phyloP scores from a whole-genome alignment of 352 stramenopile genomes.

The Aphanomyces invadans region DNA sequence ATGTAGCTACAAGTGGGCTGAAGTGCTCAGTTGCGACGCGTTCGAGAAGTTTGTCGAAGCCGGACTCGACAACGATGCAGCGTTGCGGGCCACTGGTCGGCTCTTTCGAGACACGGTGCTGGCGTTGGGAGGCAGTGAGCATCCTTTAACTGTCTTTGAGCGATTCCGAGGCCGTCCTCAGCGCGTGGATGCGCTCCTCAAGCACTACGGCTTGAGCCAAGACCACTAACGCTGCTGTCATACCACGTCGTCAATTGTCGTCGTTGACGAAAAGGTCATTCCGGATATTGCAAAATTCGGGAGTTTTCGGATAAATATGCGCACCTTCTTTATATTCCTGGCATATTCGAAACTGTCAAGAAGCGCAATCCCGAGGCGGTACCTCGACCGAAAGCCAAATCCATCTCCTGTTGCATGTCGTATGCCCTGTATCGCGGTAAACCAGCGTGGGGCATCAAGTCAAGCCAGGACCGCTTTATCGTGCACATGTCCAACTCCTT shows the following conservation, averaged over 20 bases:
- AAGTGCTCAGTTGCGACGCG: constrained; percentile 96
- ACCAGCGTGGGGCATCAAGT: too few species aligned
- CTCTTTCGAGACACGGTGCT: constrained; percentile 93
- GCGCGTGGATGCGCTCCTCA: constrained; percentile 88
- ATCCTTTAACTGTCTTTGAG: constrained; percentile 91
- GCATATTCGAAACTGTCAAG: too few species aligned
- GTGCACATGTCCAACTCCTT: too few species aligned
- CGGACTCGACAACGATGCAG: constrained; percentile 69
- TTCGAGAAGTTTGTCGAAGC: constrained; percentile 97
- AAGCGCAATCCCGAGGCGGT: too few species aligned
- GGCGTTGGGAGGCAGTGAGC: constrained; percentile 72
- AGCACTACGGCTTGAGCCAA: constrained; percentile 89
- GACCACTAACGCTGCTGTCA: neutral
- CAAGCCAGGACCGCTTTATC: too few species aligned
- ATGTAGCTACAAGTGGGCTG: constrained; percentile 92
- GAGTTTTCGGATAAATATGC: too few species aligned
- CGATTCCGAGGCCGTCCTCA: constrained; percentile 93
- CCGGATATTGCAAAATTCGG: too few species aligned
- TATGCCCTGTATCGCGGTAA: too few species aligned
- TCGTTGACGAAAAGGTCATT: too few species aligned
- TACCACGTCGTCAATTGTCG: neutral
- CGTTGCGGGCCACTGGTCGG: constrained; percentile 71
- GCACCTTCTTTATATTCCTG: too few species aligned
- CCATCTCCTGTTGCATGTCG: too few species aligned
- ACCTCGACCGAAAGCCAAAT: too few species aligned